phyloP scores from a whole-genome alignment of 495 filamentous ascomycete species.

The Elasticomyces elasticus region DNA sequence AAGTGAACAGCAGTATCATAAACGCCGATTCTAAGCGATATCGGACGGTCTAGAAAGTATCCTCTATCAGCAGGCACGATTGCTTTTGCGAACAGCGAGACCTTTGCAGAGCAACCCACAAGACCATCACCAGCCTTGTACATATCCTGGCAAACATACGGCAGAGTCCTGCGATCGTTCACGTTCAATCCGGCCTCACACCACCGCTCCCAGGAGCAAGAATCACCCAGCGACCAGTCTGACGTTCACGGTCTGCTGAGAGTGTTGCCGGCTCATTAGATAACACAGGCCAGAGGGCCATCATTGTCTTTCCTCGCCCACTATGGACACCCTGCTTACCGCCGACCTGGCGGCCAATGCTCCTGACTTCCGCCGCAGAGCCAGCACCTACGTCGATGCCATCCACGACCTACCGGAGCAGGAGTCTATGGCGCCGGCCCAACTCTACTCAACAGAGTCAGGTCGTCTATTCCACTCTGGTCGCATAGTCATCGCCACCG shows the following conservation, averaged over 20 bases:
- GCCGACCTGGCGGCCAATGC: slow-evolving; percentile 82
- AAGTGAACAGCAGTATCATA: too few species aligned
- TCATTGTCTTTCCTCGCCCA: not conserved
- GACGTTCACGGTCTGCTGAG: too few species aligned
- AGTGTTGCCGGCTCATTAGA: too few species aligned
- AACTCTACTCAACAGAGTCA: slow-evolving; percentile 96
- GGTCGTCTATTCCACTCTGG: slow-evolving; percentile 95
- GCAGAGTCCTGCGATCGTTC: not conserved
- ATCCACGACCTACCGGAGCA: slow-evolving; percentile 88
- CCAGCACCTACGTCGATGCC: slow-evolving; percentile 92
- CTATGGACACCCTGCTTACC: slow-evolving; percentile 19
- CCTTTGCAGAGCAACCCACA: slow-evolving; percentile 1
- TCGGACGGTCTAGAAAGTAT: not conserved
- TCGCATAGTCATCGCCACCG: slow-evolving; percentile 91
- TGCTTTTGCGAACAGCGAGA: not conserved
- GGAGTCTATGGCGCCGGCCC: slow-evolving; percentile 81
- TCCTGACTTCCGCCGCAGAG: slow-evolving; percentile 71
- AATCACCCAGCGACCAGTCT: too few species aligned
- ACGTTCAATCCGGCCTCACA: not conserved
- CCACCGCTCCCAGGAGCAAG: not conserved
- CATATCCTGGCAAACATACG: not conserved
- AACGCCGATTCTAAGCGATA: not conserved
- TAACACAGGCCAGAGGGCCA: too few species aligned
- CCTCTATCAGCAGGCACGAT: not conserved
- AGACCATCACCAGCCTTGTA: not conserved